Percentiles rank a stretch among this genome's conserved stretches.
Conservation (phyloP, 2,329 filamentous ascomycete species). For the Xenosphaeropsis pyriputrescens region DNA sequence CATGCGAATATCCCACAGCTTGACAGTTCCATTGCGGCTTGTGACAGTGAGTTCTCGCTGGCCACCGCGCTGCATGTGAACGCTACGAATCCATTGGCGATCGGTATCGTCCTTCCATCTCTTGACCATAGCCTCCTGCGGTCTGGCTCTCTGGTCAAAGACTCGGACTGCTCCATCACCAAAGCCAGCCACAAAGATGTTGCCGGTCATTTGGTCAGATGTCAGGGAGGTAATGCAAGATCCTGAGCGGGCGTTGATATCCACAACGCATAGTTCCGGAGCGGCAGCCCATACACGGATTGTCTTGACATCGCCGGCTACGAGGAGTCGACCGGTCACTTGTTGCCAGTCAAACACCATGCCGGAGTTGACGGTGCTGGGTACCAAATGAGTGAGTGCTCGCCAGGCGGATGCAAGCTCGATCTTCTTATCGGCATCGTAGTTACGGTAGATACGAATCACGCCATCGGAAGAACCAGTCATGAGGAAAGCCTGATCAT, state of each 20-base stretch:
- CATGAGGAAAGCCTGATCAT: constrained; percentile 88
- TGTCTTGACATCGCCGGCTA: constrained; percentile 88
- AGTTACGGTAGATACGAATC: constrained; percentile 83
- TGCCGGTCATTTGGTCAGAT: constrained; percentile 93
- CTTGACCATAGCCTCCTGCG: constrained; percentile 84
- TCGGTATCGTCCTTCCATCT: constrained; percentile 86
- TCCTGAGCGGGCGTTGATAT: constrained; percentile 87
- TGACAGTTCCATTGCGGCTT: constrained; percentile 84
- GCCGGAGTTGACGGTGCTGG: constrained; percentile 85
- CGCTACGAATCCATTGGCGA: constrained; percentile 86
- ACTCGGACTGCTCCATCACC: constrained; percentile 89
- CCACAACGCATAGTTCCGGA: constrained; percentile 80
- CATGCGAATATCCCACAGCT: constrained; percentile 91
- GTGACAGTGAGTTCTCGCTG: constrained; percentile 83
- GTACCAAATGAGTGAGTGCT: constrained; percentile 83
- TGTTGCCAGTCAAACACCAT: constrained; percentile 99
- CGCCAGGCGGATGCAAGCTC: constrained; percentile 86
- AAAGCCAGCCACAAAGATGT: constrained; percentile 91
- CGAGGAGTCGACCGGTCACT: constrained; percentile 86
- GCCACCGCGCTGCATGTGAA: constrained; percentile 92
- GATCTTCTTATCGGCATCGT: constrained; percentile 61
- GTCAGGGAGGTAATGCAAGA: constrained; percentile 94
- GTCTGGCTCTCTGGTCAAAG: constrained; percentile 76
- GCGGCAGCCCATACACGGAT: constrained; percentile 95
- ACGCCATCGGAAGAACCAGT: constrained; percentile 93